Evolutionary conservation across 768 basidiomycete genomes (phyloP), one percentile per base, ranked within the genome.

Genomic region (Amanita pallidorosea): DNA sequence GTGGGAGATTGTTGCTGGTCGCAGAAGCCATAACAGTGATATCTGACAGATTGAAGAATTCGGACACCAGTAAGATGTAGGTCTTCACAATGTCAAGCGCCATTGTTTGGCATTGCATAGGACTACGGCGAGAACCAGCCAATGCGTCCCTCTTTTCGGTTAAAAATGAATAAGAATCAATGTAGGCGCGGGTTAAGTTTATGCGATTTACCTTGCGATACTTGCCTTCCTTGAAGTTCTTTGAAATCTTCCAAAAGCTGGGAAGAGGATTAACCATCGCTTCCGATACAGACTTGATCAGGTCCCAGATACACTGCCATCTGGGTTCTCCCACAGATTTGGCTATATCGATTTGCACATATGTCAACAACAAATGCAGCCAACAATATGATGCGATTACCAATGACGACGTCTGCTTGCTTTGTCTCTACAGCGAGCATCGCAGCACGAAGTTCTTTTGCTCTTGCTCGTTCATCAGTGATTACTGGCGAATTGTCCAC

Each of bases 241-340:
- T 88, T 2, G 88, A 84, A 44, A 99, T 88, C 61, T 83, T 86
- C 91, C 92, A 95, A 67, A 97, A 97, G 58, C 79, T 89, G 12
- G 95, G 93, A 20, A 99, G 75, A 1, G 85, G 77, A n/a, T 83
- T 72, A 11, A 93, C 65, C 64, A 97, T 76, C 36, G 79, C 79
- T 62, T 97, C 94, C 3, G 90, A 92, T n/a, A 92, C 63, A 57
- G 75, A 82, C 69, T 91, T 93, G 45, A 92, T 80, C 71, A 97
- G 72, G 36, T 81, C 77, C 46, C 81, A 71, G 23, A 87, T 79
- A 2, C 81, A 79, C 57, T 81, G 76, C 96, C 96, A 99, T 20
- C 81, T 79, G 31, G 88, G 79, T 54, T 84, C 79, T 22, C 83
- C 86, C 20, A 75, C 74, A 7, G 81, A 77, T 63, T 81, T 77